Evolutionary conservation across 1,284 basidiomycete species (phyloP).

Genomic region (Sanghuangporus baumii): DNA sequence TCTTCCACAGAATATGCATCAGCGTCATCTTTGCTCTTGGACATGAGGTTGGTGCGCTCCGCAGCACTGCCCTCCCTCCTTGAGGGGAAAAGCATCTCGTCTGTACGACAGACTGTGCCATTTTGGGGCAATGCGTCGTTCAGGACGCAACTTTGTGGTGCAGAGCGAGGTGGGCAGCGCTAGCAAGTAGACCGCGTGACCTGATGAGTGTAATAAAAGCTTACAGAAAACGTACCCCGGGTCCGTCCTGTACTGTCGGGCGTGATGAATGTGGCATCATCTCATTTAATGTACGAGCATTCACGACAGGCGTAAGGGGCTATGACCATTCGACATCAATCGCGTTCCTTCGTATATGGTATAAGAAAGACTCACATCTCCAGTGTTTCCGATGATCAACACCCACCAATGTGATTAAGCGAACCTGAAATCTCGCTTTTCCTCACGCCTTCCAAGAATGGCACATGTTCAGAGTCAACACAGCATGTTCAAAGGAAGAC

Average conservation of each 20-base stretch:
- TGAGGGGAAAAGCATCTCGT: conserved; percentile 22
- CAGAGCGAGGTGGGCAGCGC: conserved; percentile 24
- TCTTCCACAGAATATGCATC: conserved; percentile 17
- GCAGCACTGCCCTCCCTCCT: neutral
- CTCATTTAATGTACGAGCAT: conserved; percentile 21
- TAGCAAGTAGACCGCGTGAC: neutral
- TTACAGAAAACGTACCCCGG: conserved; percentile 15
- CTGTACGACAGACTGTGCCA: conserved; percentile 20
- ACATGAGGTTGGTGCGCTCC: neutral
- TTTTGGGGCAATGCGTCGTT: conserved; percentile 21
- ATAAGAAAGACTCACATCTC: conserved; percentile 6
- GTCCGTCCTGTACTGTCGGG: conserved; percentile 23
- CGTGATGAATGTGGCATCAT: conserved; percentile 22
- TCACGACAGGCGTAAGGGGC: conserved; percentile 23
- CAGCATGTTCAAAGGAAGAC: neutral
- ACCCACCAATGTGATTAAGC: conserved; percentile 24
- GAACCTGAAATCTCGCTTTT: conserved; percentile 23
- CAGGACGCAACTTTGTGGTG: conserved; percentile 20
- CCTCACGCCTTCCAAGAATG: conserved; percentile 21
- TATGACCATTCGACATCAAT: neutral
- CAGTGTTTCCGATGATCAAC: conserved; percentile 24
- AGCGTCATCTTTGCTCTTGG: neutral
- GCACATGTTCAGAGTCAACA: conserved; percentile 15
- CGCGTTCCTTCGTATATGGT: neutral
- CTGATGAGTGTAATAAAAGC: too few relatives aligned